phyloP scores from a whole-genome alignment of 2,329 filamentous ascomycete genomes.

The Talaromyces sp. region DNA sequence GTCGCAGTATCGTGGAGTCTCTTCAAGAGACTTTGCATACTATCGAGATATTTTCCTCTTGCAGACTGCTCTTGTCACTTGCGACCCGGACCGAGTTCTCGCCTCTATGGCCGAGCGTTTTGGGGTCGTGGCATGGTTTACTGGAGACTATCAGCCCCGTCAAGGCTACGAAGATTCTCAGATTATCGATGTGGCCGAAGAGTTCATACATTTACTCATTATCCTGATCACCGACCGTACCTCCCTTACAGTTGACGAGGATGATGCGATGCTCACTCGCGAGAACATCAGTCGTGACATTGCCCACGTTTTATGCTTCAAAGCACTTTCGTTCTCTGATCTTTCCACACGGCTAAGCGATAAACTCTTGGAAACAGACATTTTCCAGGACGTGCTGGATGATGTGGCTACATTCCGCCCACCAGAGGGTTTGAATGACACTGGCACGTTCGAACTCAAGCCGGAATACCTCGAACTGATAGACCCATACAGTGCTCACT shows the following conservation, averaged over 20 bases:
- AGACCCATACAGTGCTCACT: constrained; percentile 94
- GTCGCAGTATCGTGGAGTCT: constrained; percentile 84
- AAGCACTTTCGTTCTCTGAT: constrained; percentile 90
- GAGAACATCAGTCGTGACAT: constrained; percentile 83
- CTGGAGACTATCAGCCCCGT: constrained; percentile 71
- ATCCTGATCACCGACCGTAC: constrained; percentile 86
- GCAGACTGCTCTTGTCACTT: constrained; percentile 84
- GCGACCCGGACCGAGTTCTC: constrained; percentile 76
- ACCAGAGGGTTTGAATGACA: constrained; percentile 86
- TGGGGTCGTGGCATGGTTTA: constrained; percentile 82
- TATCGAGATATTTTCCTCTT: constrained; percentile 92
- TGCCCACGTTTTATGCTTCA: constrained; percentile 91
- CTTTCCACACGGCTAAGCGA: constrained; percentile 82
- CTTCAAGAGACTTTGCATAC: constrained; percentile 85
- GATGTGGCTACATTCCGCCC: constrained; percentile 86
- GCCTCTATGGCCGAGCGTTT: constrained; percentile 90
- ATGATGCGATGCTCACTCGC: constrained; percentile 51
- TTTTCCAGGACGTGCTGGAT: constrained; percentile 78
- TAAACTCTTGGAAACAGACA: constrained; percentile 81
- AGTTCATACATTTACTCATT: constrained; percentile 91
- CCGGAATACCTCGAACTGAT: constrained; percentile 80
- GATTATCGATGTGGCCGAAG: constrained; percentile 88
- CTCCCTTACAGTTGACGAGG: constrained; percentile 53
- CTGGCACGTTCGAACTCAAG: constrained; percentile 90
- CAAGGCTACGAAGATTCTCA: constrained; percentile 80